Evolutionary conservation across 306 rosid species (phyloP), one percentile per base, ranked within the genome.

Genomic region (Benincasa hispida): DNA sequence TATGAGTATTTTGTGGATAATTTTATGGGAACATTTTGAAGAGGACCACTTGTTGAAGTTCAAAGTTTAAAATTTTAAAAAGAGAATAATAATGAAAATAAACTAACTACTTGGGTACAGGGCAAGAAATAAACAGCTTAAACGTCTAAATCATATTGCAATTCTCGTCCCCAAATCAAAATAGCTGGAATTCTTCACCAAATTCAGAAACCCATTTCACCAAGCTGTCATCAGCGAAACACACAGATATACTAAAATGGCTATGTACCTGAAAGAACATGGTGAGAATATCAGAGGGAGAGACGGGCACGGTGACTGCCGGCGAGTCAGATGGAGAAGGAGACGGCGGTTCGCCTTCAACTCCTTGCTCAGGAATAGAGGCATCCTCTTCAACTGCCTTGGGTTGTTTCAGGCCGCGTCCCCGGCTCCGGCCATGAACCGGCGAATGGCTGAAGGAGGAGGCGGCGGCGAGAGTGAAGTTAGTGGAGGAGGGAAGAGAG

Each of bases 251-350:
- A 58, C 18, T 15, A 62, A 62, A 62, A 61, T 17, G 15, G 47
- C 1, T 63, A 9, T 34, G 10, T 72, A 93, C 98, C 97, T 88
- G 97, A 86, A 93, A 89, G 83, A 87, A 74, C 97, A 93, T 91
- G 59, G 88, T 86, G 83, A 93, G 97, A 22, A 87, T 86, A 18
- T 93, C 96, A 2, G 96, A 87, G 0, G 98, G 88, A 6, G 92
- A 93, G 83, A 93, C 82, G 28, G 96, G 91, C 5, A 91, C 96
- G 19, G 88, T 86, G 77, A 93, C 97, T 21, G 97, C 67, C 76
- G 76, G 91, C 72, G 77, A 82, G 54, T 90, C 90, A 2, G 86
- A 81, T 37, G 77, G 74, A 9, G 83, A 81, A 8, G 79, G 68
- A 5, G 83, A 61, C 1, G 42, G 63, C 11, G 80, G 42, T 60